Evolutionary conservation across 2,329 filamentous ascomycete genomes (phyloP).

Genomic region (Alternaria atra): DNA sequence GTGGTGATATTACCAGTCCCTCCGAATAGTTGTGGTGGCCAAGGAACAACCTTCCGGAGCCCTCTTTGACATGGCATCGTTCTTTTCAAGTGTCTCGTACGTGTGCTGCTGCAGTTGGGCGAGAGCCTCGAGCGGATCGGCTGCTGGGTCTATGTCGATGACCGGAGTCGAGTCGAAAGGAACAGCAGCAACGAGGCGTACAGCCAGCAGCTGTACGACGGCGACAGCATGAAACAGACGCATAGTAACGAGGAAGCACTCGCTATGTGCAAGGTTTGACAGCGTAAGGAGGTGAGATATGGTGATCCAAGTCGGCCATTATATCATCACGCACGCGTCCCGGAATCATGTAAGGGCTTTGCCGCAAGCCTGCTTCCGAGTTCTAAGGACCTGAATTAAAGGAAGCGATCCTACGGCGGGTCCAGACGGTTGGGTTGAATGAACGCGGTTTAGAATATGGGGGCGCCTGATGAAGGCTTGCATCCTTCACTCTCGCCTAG

Average conservation of each 20-base stretch:
- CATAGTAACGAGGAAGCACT: background rate
- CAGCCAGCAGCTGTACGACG: slow-evolving; percentile 4
- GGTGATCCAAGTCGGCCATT: background rate
- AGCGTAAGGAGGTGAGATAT: background rate
- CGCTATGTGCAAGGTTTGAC: background rate
- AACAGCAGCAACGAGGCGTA: background rate
- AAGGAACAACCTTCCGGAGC: background rate
- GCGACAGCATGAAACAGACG: background rate
- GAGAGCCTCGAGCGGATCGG: slow-evolving; percentile 8
- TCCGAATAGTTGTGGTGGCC: slow-evolving; percentile 3
- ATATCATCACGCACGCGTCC: background rate
- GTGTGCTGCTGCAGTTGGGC: slow-evolving; percentile 6
- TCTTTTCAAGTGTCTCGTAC: slow-evolving; percentile 3
- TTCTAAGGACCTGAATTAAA: background rate
- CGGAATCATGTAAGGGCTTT: background rate
- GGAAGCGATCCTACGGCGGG: background rate
- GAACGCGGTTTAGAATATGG: background rate
- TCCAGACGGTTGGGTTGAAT: background rate
- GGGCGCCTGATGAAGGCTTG: background rate
- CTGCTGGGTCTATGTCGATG: slow-evolving; percentile 6
- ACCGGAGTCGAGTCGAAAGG: background rate
- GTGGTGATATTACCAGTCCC: background rate
- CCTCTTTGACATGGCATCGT: background rate
- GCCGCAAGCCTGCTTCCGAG: background rate
- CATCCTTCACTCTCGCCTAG: background rate